phyloP scores from a whole-genome alignment of 257 asterid genomes.

The Coffea eugenioides region DNA sequence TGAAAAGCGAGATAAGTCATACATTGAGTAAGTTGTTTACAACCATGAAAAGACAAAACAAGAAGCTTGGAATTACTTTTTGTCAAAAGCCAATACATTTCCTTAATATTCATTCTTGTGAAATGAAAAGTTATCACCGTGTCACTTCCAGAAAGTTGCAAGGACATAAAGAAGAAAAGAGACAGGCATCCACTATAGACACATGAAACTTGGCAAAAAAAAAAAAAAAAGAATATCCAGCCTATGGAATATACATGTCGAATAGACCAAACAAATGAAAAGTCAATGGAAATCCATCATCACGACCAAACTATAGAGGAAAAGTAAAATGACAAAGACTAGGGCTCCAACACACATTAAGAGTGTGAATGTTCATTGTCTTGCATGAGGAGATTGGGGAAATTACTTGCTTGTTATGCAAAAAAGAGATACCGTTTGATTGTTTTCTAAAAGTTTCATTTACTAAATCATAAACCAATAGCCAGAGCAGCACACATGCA shows the following conservation, averaged over 20 bases:
- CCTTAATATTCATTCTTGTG: not conserved
- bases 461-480: not conserved
- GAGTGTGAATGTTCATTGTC: not conserved
- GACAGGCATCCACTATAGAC: not conserved
- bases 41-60: slow-evolving; percentile 7
- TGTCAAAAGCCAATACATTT: not conserved
- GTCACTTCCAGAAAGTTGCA: not conserved
- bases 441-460: not conserved
- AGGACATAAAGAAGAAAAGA: not conserved
- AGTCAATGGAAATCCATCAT: not conserved
- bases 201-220: not conserved
- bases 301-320: not conserved
- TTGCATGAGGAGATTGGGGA: not conserved
- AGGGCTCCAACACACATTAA: not conserved
- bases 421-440: not conserved
- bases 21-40: slow-evolving; percentile 10
- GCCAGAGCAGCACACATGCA: not conserved
- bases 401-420: not conserved
- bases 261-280: not conserved
- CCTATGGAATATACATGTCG: not conserved
- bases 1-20: slow-evolving; percentile 38
- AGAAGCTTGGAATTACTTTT: slow-evolving; percentile 7
- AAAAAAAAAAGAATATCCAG: not conserved
- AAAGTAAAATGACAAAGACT: not conserved
- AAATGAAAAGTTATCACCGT: not conserved